A percentile compares a stretch with the other conserved stretches of the same genome.
Evolutionary conservation across 495 filamentous ascomycete genomes (phyloP).

Genomic region (Clavariopsis aquatica): DNA sequence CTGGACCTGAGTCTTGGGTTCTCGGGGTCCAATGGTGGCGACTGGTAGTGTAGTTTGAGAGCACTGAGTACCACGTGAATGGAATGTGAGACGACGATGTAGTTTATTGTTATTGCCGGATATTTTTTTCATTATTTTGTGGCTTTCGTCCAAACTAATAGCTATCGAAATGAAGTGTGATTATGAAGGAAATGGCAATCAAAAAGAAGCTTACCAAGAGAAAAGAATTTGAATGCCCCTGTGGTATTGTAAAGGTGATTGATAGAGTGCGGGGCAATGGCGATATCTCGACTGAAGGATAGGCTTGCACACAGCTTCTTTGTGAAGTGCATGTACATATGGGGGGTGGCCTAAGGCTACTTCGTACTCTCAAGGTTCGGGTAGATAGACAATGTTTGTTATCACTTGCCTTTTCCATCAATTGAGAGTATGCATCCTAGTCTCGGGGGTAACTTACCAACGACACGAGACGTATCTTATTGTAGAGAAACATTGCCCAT

Average conservation of each 20-base stretch:
- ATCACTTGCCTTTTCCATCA: conserved; percentile 4
- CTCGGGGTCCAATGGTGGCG: not conserved
- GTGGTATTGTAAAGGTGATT: not conserved
- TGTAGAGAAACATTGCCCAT: not conserved
- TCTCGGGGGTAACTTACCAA: not conserved
- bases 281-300: not conserved
- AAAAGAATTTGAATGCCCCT: not conserved
- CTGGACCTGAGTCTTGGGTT: not conserved
- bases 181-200: not conserved
- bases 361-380: not conserved
- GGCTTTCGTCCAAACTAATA: not conserved
- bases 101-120: not conserved
- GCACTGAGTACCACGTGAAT: not conserved
- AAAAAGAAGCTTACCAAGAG: not conserved
- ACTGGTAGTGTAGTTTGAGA: not conserved
- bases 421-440: not conserved
- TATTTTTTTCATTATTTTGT: not conserved
- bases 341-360: not conserved
- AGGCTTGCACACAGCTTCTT: not conserved
- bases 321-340: not conserved
- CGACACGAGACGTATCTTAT: not conserved
- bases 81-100: not conserved
- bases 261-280: not conserved
- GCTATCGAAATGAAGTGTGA: not conserved
- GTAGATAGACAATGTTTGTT: not conserved